Evolutionary conservation across 371 early-diverging fungal species (phyloP).

Genomic region (Nematocida sp.): DNA sequence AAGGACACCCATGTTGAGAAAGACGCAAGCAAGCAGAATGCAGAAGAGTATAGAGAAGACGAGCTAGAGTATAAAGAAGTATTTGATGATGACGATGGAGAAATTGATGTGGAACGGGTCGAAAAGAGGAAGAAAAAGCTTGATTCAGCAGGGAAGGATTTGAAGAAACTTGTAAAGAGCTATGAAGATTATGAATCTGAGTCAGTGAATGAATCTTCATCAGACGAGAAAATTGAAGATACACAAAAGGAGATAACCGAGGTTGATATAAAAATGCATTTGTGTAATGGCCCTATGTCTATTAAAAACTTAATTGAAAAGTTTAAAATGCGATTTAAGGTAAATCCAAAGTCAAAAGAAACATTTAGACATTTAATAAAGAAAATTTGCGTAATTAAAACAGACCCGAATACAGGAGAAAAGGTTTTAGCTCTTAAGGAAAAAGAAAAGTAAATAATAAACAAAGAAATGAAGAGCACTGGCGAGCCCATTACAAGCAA

Average conservation of each 20-base stretch:
- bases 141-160: constrained; percentile 60
- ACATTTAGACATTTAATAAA: constrained; percentile 30
- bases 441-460: constrained; percentile 31
- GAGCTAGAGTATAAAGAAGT: constrained; percentile 69
- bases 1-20: constrained; percentile 31
- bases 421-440: constrained; percentile 55
- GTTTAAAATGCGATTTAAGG: constrained; percentile 47
- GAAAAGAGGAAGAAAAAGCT: constrained; percentile 59
- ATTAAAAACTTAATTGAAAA: constrained; percentile 44
- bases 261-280: constrained; percentile 43
- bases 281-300: constrained; percentile 32
- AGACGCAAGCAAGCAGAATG: constrained; percentile 71
- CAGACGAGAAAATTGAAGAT: constrained; percentile 19
- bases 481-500: not conserved
- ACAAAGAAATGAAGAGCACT: constrained; percentile 8
- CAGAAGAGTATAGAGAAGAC: constrained; percentile 60
- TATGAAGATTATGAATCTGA: constrained; percentile 55
- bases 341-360: constrained; percentile 49
- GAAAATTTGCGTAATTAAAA: constrained; percentile 49
- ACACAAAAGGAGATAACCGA: constrained; percentile 39
- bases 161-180: constrained; percentile 64
- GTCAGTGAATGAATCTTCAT: constrained; percentile 43
- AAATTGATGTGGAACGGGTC: constrained; percentile 42
- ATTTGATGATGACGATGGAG: constrained; percentile 71
- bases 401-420: constrained; percentile 41